Base-by-base conservation (phyloP, 2,329 filamentous ascomycete species). In the Pseudocercospora eumusae region DNA sequence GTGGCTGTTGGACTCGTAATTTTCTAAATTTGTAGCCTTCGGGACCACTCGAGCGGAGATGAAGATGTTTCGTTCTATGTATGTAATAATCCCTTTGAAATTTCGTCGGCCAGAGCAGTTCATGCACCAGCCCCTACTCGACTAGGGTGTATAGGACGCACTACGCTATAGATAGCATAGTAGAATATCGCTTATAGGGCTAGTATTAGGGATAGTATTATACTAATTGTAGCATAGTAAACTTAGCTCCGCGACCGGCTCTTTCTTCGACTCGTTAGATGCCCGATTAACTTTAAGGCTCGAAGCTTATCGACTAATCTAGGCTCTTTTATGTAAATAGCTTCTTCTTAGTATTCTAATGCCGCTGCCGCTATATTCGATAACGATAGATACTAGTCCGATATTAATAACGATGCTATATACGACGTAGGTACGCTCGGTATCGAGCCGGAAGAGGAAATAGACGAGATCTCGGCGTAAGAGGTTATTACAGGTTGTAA, bases 11-110 rank as follows among this genome's bases (percentile, higher is more conserved):
- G 23, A 28, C 25, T 15, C n/a, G n/a, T n/a, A n/a, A n/a, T n/a
- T n/a, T n/a, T n/a, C n/a, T n/a, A n/a, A n/a, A 20, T 25, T 52
- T 52, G 11, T 52, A 52, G 47, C 21, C 36, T 40, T 18, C 47
- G 47, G 25, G 47, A 52, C 47, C 47, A 52, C 47, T 52, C 25
- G 3, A 52, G 11, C 15, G 21, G 47, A n/a, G 47, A 52, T 47
- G 47, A 52, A n/a, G 3, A n/a, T 47, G 44, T 21, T 25, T n/a
- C n/a, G n/a, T n/a, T n/a, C n/a, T n/a, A n/a, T n/a, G n/a, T n/a
- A n/a, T n/a, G n/a, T n/a, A n/a, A n/a, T n/a, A n/a, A n/a, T 20
- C 18, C 15, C 44, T 4, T 21, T 13, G 2, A 47, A 4, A 20
- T 3, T 47, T 10, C 44, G 15, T 3, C 44, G 15, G 10, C n/a